These are phyloP conservation scores for Kwoniella bestiolae DNA, from an alignment of 768 basidiomycete species.

Conservation along the genomic window DNA sequence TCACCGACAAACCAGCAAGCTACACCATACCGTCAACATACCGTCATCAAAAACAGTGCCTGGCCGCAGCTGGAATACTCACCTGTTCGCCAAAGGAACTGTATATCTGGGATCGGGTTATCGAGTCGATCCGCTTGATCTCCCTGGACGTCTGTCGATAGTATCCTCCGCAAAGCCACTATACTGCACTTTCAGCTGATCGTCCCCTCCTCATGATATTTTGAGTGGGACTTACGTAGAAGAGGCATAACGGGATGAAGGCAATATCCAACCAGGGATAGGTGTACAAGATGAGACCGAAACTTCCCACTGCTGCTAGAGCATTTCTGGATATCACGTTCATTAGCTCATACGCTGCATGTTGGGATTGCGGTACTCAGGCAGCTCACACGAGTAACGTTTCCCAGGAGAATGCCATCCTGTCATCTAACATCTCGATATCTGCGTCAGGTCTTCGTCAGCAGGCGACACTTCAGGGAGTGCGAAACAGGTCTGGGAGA, in stretches of 20 bases:
- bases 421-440: conserved; percentile 53
- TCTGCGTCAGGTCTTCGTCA: conserved; percentile 27
- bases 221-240: conserved; percentile 23
- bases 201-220: not conserved
- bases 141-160: conserved; percentile 40
- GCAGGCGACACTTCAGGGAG: too few relatives aligned
- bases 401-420: conserved; percentile 32
- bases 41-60: too few relatives aligned
- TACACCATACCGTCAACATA: too few relatives aligned
- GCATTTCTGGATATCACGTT: conserved; percentile 6
- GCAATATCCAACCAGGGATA: conserved; percentile 42
- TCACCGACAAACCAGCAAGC: conserved; percentile 37
- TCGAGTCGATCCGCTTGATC: conserved; percentile 46
- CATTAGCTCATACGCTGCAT: not conserved
- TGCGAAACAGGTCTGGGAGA: conserved; percentile 63
- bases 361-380: not conserved
- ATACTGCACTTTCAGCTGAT: conserved; percentile 1
- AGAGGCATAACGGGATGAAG: conserved; percentile 40
- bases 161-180: conserved; percentile 29
- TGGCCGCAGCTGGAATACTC: too few relatives aligned
- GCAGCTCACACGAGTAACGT: conserved; percentile 29
- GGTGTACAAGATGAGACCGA: conserved; percentile 47
- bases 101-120: conserved; percentile 40
- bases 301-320: conserved; percentile 36
- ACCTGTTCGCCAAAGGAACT: conserved; percentile 43